These are phyloP conservation scores for Cyclotella kingstonii DNA, from an alignment of 108 stramenopile genomes.

Conservation along the genomic window DNA sequence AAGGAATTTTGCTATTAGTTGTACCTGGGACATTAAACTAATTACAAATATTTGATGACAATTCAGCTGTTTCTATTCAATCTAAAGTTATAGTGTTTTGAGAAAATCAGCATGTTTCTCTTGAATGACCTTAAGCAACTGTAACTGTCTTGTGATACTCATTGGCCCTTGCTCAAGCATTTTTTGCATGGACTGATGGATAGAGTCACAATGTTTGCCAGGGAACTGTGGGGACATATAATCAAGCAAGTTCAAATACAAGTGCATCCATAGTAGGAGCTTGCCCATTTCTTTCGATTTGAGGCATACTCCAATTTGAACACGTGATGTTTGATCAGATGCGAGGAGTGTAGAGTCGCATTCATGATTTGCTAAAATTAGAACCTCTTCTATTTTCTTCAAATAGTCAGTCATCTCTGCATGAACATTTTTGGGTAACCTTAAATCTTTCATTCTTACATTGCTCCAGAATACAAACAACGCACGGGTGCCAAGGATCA, in stretches of 20 bases:
- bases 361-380: constrained; percentile 51
- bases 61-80: too few relatives aligned
- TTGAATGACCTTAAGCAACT: constrained; percentile 44
- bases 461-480: constrained; percentile 63
- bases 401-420: constrained; percentile 73
- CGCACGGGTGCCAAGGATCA: constrained; percentile 56
- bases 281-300: constrained; percentile 61
- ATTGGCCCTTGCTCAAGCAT: constrained; percentile 54
- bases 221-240: constrained; percentile 76
- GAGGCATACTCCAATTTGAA: constrained; percentile 17
- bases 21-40: too few relatives aligned
- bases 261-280: constrained; percentile 61
- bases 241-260: constrained; percentile 71
- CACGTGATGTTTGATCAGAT: neutral
- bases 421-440: constrained; percentile 65
- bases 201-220: constrained; percentile 57
- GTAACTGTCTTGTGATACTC: constrained; percentile 44
- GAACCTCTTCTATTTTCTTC: constrained; percentile 56
- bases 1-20: too few relatives aligned
- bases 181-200: constrained; percentile 61
- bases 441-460: constrained; percentile 62
- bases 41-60: too few relatives aligned
- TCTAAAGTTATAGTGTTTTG: constrained; percentile 27
- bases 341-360: constrained; percentile 5
- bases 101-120: constrained; percentile 39